Conservation (phyloP, 768 basidiomycete genomes). For the Suillus subaureus region DNA sequence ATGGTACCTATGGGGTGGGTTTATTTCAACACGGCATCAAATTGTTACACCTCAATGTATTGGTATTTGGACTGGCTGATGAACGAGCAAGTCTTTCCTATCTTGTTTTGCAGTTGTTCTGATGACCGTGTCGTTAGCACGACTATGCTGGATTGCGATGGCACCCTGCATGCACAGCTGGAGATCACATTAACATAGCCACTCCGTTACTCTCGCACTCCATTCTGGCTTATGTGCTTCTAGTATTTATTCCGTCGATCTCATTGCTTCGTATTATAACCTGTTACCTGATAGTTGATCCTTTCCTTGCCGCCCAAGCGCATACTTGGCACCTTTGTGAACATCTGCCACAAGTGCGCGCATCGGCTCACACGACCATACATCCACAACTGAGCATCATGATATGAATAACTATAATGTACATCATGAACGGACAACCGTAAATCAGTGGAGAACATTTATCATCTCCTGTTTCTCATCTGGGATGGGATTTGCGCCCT, state of each 20-base stretch:
- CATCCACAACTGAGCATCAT: too few species aligned
- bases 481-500: too few species aligned
- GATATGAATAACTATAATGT: too few species aligned
- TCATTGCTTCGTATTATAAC: background rate
- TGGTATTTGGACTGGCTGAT: background rate
- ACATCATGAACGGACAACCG: too few species aligned
- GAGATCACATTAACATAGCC: background rate
- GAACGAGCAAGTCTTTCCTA: background rate
- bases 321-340: too few species aligned
- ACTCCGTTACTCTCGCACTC: too few species aligned
- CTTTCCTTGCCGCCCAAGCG: too few species aligned
- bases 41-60: accelerated
- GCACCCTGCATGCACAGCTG: background rate
- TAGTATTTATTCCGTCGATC: background rate
- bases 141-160: background rate
- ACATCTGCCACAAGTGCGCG: too few species aligned
- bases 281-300: too few species aligned
- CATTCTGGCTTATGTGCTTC: background rate
- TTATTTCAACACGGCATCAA: background rate
- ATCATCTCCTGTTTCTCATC: too few species aligned
- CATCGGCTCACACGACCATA: too few species aligned
- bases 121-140: background rate
- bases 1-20: background rate
- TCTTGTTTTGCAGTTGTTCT: background rate
- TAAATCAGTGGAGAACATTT: too few species aligned